Evolutionary conservation across 306 rosid genomes (phyloP).

Genomic region (Ormosia semicastrata): DNA sequence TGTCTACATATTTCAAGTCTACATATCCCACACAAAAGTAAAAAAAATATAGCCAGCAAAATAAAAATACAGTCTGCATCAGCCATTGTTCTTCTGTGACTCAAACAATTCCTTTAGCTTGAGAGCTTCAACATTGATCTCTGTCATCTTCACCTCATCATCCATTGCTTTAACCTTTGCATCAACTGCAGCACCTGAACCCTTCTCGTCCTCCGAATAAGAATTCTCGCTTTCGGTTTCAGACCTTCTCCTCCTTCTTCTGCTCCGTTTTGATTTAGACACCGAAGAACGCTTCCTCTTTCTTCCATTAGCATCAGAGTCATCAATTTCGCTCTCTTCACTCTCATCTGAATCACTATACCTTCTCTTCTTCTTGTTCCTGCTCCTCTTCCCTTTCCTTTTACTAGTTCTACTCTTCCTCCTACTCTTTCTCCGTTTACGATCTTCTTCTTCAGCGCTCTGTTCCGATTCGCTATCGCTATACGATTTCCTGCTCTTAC

Average conservation of each 20-base stretch:
- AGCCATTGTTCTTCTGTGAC: constrained; percentile 76
- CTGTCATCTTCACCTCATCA: constrained; percentile 44
- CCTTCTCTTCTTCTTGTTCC: no score
- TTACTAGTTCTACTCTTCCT: no score
- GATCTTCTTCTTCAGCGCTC: no score
- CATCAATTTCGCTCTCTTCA: constrained; percentile 36
- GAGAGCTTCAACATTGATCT: constrained; percentile 57
- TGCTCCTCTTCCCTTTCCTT: no score
- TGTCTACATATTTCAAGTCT: no score
- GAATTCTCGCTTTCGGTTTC: constrained; percentile 40
- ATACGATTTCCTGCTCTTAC: no score
- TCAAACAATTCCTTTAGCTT: constrained; percentile 68
- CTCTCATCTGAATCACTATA: no score
- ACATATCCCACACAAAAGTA: no score
- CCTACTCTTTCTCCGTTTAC: no score
- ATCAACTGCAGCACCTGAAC: constrained; percentile 43
- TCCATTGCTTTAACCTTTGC: constrained; percentile 23
- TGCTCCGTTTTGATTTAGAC: constrained; percentile 32
- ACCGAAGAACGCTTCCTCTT: constrained; percentile 34
- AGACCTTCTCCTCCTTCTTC: constrained; percentile 30
- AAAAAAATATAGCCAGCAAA: not conserved
- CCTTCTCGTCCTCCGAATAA: constrained; percentile 52
- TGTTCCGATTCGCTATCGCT: no score
- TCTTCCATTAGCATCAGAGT: constrained; percentile 37
- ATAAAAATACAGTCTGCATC: constrained; percentile 41